Percentiles rank a stretch among this genome's conserved stretches.
Evolutionary conservation across 2,329 filamentous ascomycete species (phyloP).

Genomic region (Fusarium keratoplasticum): DNA sequence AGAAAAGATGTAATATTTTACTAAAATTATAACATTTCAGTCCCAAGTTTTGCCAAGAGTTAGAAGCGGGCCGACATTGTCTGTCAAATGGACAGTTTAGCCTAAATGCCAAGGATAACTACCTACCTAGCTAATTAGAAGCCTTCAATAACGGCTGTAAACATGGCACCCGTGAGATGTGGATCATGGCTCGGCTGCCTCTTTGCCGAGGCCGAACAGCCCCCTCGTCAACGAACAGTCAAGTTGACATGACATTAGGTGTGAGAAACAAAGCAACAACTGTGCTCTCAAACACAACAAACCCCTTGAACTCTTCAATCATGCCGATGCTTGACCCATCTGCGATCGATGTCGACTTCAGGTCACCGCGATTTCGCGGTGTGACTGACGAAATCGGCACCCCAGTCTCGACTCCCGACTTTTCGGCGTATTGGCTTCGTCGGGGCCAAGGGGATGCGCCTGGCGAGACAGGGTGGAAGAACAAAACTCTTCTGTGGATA

Average conservation of each 20-base stretch:
- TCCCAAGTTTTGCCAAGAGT: too few species aligned
- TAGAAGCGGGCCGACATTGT: background rate
- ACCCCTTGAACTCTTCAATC: background rate
- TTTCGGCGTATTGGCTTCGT: background rate
- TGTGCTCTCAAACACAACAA: background rate
- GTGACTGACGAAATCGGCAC: background rate
- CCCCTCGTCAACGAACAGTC: background rate
- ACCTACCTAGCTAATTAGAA: background rate
- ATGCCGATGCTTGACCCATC: background rate
- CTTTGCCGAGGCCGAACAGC: background rate
- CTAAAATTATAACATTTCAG: too few species aligned
- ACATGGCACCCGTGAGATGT: background rate
- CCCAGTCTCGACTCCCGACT: background rate
- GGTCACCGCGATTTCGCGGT: background rate
- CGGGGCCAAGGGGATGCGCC: background rate
- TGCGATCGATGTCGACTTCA: background rate
- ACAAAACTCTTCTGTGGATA: constrained; percentile 9
- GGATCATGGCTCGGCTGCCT: background rate
- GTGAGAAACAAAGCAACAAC: background rate
- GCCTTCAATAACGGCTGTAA: background rate
- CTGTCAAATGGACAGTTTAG: background rate
- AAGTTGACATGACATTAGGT: background rate
- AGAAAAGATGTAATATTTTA: too few species aligned
- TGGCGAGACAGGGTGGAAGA: background rate
- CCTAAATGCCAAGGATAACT: background rate